Evolutionary conservation across 148 eudicot genomes (phyloP).

Genomic region (Silene uniflora): DNA sequence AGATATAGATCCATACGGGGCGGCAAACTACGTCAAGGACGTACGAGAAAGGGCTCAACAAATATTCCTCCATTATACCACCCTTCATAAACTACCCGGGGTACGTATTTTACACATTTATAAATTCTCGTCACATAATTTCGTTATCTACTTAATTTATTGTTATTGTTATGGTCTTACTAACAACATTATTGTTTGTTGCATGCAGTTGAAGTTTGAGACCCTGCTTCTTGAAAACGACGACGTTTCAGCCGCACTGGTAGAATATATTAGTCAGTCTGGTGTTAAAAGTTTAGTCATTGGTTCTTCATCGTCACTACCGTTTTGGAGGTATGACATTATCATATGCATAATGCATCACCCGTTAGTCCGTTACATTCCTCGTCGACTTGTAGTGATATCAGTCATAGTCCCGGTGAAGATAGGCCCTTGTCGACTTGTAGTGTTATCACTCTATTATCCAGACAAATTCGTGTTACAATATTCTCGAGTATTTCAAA

Average conservation of each 20-base stretch:
- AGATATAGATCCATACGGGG: conserved; percentile 10
- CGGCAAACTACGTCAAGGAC: conserved; percentile 1
- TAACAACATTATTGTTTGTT: not conserved
- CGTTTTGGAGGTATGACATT: conserved; percentile 54
- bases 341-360: too few relatives aligned
- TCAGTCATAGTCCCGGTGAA: too few relatives aligned
- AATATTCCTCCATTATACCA: conserved; percentile 2
- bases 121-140: too few relatives aligned
- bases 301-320: conserved; percentile 57
- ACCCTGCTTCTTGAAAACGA: conserved; percentile 65
- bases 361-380: too few relatives aligned
- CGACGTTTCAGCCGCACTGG: conserved; percentile 50
- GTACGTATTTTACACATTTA: not conserved
- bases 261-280: conserved; percentile 41
- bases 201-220: conserved; percentile 44
- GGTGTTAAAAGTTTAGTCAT: conserved; percentile 52
- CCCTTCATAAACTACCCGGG: not conserved
- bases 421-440: too few relatives aligned
- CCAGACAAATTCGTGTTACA: too few relatives aligned
- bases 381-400: too few relatives aligned
- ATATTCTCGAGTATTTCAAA: too few relatives aligned
- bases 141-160: too few relatives aligned
- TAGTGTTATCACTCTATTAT: too few relatives aligned
- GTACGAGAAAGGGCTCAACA: conserved; percentile 13
- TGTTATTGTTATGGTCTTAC: not conserved